Evolutionary conservation across 164 flowering plant species (phyloP), one percentile per base, ranked within the genome.

Genomic region (Kingdonia uniflora): DNA sequence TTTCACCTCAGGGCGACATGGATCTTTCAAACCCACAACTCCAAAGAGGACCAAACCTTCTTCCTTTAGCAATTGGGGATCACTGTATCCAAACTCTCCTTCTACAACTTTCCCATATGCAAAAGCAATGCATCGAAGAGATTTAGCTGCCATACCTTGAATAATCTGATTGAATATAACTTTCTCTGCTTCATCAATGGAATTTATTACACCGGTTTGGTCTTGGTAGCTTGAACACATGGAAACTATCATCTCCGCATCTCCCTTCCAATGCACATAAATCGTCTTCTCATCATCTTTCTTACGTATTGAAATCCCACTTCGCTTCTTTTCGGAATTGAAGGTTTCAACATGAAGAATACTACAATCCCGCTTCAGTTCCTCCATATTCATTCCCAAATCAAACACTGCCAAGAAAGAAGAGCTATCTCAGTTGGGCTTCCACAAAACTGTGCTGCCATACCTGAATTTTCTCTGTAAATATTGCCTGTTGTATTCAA

Each of bases 211-310:
- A 24, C 83, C 85, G 0, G 64, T 47, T 22, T 54, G 64, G 39
- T 73, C 73, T 37, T 68, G 65, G 62, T 63, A 79, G 26, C 56
- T 62, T 1, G 82, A 72, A 59, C 88, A 79, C 75, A 68, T 68
- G 11, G 69, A 65, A n/a, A 79, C 53, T 10, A 79, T 57, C 82
- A 72, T 82, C 68, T 82, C 85, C 5, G 78, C 82, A 1, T 80
- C 89, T 13, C 85, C 89, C 59, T 80, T 82, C 85, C 85, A 80
- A 19, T 82, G 89, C 14, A 61, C 72, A 26, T 78, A 69, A 21
- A 51, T 19, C 0, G 54, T 53, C 35, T 45, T 45, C 16, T 70
- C 72, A 0, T 13, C 25, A 14, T 61, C 71, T 48, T 66, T 67
- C 55, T 42, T 66, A 52, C 49, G 67, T 42, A 68, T 54, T 41